A percentile compares a stretch with the other conserved stretches of the same genome.
Conservation (phyloP, 2,329 filamentous ascomycete genomes). For the Penicillium sp. region DNA sequence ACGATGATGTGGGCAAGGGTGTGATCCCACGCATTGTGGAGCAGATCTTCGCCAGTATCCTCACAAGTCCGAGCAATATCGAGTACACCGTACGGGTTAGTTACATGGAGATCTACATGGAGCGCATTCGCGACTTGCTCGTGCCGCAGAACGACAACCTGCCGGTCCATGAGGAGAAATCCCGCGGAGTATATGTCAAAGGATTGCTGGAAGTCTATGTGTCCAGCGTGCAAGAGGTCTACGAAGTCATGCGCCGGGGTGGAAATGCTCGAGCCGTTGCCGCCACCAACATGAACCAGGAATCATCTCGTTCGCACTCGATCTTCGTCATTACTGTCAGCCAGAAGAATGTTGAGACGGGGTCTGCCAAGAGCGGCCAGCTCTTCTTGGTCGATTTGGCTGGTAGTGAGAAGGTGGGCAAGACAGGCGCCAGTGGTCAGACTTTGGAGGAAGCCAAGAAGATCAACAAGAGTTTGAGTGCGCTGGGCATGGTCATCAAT, state of each 20-base stretch:
- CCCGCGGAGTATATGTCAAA: slow-evolving; percentile 93
- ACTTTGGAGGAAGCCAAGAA: slow-evolving; percentile 98
- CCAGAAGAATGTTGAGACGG: slow-evolving; percentile 96
- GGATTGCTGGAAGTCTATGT: slow-evolving; percentile 94
- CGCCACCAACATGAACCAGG: slow-evolving; percentile 98
- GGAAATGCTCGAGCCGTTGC: slow-evolving; percentile 88
- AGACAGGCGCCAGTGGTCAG: slow-evolving; percentile 96
- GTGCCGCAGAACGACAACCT: slow-evolving; percentile 93
- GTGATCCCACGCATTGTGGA: slow-evolving; percentile 97
- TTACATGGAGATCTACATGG: slow-evolving; percentile 99
- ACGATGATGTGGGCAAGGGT: slow-evolving; percentile 82
- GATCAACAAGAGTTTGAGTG: slow-evolving; percentile 99
- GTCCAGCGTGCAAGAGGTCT: slow-evolving; percentile 91
- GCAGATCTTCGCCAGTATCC: slow-evolving; percentile 94
- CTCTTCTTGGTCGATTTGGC: slow-evolving; percentile 97
- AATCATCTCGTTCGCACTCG: slow-evolving; percentile 96
- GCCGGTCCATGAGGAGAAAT: slow-evolving; percentile 97
- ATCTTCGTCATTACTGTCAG: slow-evolving; percentile 97
- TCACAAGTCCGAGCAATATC: slow-evolving; percentile 87
- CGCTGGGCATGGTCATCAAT: slow-evolving; percentile 98
- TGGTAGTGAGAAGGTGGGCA: slow-evolving; percentile 97
- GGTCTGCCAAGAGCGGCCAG: slow-evolving; percentile 92
- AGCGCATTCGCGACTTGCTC: slow-evolving; percentile 90
- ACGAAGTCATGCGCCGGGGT: slow-evolving; percentile 93
- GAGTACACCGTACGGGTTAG: slow-evolving; percentile 98